A percentile compares a stretch with the other conserved stretches of the same genome.
Evolutionary conservation across 495 filamentous ascomycete species (phyloP).

Genomic region (Cladorrhinum samala): DNA sequence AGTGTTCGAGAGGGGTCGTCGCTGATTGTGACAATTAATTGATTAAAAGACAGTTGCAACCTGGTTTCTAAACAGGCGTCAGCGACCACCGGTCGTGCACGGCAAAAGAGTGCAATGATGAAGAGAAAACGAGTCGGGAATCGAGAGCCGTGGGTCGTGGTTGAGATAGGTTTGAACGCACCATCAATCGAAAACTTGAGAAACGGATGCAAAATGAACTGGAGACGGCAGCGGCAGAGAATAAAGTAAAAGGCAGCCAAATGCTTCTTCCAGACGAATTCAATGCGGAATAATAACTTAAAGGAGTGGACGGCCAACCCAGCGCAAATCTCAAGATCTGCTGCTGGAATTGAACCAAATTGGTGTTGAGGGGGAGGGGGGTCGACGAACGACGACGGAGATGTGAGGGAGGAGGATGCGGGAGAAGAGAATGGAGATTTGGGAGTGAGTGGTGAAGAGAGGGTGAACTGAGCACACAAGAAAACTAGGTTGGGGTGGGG

Average conservation of each 20-base stretch:
- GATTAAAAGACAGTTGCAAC: conserved; percentile 27
- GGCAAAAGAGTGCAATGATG: neutral
- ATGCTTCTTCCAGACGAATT: conserved; percentile 24
- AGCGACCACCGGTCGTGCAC: conserved; percentile 8
- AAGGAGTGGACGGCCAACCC: conserved; percentile 51
- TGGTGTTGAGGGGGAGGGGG: conserved; percentile 12
- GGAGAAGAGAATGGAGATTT: conserved; percentile 12
- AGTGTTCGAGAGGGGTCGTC: conserved; percentile 4
- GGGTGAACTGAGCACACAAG: conserved; percentile 8
- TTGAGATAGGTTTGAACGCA: conserved; percentile 8
- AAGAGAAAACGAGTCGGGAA: neutral
- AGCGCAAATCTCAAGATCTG: conserved; percentile 44
- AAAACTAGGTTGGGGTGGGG: conserved; percentile 7
- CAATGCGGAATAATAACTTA: conserved; percentile 21
- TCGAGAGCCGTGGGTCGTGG: neutral
- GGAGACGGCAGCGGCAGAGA: conserved; percentile 15
- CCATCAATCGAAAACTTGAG: conserved; percentile 12
- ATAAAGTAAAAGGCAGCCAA: conserved; percentile 17
- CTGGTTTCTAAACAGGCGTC: conserved; percentile 9
- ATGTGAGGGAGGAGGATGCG: conserved; percentile 14
- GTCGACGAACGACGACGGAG: conserved; percentile 22
- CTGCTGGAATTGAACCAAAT: conserved; percentile 43
- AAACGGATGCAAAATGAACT: conserved; percentile 15
- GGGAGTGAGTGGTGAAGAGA: conserved; percentile 16
- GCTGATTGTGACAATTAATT: conserved; percentile 18